Evolutionary conservation across 2,329 filamentous ascomycete genomes (phyloP), one percentile per base, ranked within the genome.

Genomic region (Cytospora schulzeri): DNA sequence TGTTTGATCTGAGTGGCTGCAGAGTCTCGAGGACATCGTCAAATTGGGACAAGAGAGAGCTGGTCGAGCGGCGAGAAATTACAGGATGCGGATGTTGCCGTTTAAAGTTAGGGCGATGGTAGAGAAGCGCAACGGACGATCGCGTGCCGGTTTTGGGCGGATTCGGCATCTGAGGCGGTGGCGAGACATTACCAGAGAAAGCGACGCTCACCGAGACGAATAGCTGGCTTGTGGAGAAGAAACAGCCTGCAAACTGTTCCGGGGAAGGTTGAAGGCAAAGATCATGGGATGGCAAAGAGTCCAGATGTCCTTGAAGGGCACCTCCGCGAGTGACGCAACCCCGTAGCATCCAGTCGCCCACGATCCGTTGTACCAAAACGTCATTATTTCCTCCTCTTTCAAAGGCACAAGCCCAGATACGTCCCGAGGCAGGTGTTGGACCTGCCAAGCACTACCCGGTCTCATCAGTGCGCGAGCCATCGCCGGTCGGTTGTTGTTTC

Each of bases 371-470:
- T 24, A 48, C 45, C 45, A 48, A 14, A 48, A 22, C n/a, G 52
- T 28, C 45, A 38, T 60, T 31, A 9, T 52, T 7, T 26, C 17
- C 51, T 62, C 60, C 52, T 51, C 60, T 62, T 52, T 62, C 56
- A 5, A 50, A 28, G 22, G 60, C 38, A 50, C 29, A 19, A 48
- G 31, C 31, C 41, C 29, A 29, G 35, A 33, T 31, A 17, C 31
- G 35, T 19, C n/a, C 28, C 26, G 22, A 41, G 29, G 29, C 28
- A 50, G 22, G 26, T 35, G 41, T 14, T 29, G 22, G 48, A n/a
- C 29, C 28, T 28, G 29, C 41, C 52, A 31, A 41, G 38, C 41
- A 24, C 19, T 45, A 24, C 38, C 52, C 38, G 28, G 35, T 22
- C 22, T 50, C 38, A 24, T 22, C 28, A 28, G 38, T 38, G 38